Base-by-base conservation (phyloP, 257 asterid species). In the Salvia splendens region DNA sequence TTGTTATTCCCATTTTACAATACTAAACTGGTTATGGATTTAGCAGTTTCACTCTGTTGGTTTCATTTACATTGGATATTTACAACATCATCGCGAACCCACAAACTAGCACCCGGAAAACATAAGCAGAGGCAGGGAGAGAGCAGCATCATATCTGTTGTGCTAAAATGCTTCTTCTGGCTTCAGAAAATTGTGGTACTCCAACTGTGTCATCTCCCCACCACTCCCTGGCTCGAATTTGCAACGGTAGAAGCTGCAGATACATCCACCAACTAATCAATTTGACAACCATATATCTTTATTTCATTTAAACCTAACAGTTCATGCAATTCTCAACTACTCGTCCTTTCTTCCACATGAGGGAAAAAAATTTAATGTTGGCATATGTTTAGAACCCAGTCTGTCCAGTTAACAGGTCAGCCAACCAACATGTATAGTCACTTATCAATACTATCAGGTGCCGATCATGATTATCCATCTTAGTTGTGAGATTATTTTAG, bases 151-250 rank as follows among this genome's bases (percentile, higher is more conserved):
- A 42, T 14, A 10, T n/a, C 55, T 62, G 5, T 35, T 10, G 74
- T 24, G 16, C 80, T 76, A 86, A 55, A 82, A 86, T 62, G 82
- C 82, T 64, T 88, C 89, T 70, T 85, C 91, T 0, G 91, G 89
- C 75, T 83, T 76, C 36, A 92, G 85, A 81, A 92, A 89, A 80
- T 87, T 87, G 77, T 80, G 95, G 66, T 81, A 81, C 79, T 89
- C 98, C 79, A 89, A 54, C 68, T 85, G 95, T n/a, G 82, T 77
- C 98, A 92, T 92, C 81, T 87, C 96, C 65, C 98, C 96, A 55
- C 91, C 96, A 43, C 75, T 68, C 32, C 70, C 82, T 1, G 91
- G 80, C 65, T 92, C 92, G 11, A 83, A 92, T 63, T 87, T 78
- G 80, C 96, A 92, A 0, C 95, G 85, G 68, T 84, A 92, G 61